These are phyloP conservation scores for Naegleria lovaniensis DNA, from an alignment of 208 protist genomes.

Conservation along the genomic window DNA sequence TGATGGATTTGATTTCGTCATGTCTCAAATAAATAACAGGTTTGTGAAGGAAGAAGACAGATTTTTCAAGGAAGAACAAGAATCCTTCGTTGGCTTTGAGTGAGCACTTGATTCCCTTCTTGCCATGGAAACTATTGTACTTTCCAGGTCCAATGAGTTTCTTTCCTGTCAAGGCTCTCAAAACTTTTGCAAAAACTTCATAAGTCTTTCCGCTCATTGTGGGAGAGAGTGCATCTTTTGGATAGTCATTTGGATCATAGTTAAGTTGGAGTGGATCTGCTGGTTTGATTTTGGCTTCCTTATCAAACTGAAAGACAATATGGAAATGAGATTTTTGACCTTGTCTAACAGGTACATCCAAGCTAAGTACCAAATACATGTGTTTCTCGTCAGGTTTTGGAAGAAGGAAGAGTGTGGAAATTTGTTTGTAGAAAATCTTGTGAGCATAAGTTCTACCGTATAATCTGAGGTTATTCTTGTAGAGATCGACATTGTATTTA, in stretches of 20 bases:
- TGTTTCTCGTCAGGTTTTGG: constrained; percentile 10
- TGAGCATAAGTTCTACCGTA: not conserved
- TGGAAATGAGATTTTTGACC: not conserved
- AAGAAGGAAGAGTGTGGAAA: not conserved
- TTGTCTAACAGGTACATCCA: not conserved
- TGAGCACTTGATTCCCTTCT: not conserved
- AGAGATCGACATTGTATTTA: constrained; percentile 15
- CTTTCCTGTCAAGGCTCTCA: not conserved
- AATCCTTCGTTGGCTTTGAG: constrained; percentile 7
- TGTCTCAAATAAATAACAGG: constrained; percentile 14
- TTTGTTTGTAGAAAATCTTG: constrained; percentile 1
- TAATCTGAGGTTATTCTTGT: not conserved
- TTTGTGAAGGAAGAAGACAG: constrained; percentile 18
- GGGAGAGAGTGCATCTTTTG: not conserved
- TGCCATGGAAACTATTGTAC: not conserved
- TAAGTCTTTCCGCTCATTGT: not conserved
- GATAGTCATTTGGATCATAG: not conserved
- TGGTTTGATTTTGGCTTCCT: not conserved
- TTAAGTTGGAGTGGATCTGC: not conserved
- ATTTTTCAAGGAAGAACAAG: constrained; percentile 24
- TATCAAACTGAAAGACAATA: not conserved
- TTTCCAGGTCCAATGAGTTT: constrained; percentile 8
- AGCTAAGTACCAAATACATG: constrained; percentile 14
- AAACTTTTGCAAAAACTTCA: constrained; percentile 27
- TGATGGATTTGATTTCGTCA: constrained; percentile 9